These are phyloP conservation scores for Davidsoniella eucalypti DNA, from an alignment of 2,329 filamentous ascomycete species.

Conservation along the genomic window DNA sequence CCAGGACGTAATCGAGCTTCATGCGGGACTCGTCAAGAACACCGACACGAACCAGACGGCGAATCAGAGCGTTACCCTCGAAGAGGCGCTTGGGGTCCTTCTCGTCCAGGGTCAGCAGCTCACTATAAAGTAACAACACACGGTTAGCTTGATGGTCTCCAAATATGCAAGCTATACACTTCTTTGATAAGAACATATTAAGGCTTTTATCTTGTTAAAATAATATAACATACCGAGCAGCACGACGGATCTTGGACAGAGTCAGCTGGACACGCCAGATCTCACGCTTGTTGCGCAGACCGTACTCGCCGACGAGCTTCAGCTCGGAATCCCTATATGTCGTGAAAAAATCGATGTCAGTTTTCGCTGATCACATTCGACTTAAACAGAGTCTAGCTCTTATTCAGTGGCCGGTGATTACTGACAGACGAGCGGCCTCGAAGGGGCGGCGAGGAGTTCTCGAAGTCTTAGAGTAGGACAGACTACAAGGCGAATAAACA, in stretches of 20 bases:
- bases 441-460: conserved; percentile 97
- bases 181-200: no score
- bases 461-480: conserved; percentile 92
- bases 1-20: conserved; percentile 99
- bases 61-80: conserved; percentile 99
- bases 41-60: conserved; percentile 98
- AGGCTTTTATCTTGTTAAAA: neutral
- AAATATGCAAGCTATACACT: neutral
- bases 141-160: conserved; percentile 7
- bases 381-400: conserved; percentile 95
- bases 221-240: conserved; percentile 61
- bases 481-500: conserved; percentile 13
- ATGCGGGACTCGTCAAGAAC: conserved; percentile 99
- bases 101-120: conserved; percentile 98
- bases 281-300: conserved; percentile 99
- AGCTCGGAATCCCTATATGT: conserved; percentile 84
- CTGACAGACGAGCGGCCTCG: conserved; percentile 99
- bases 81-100: conserved; percentile 99
- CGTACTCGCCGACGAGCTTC: conserved; percentile 99
- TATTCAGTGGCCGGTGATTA: conserved; percentile 90
- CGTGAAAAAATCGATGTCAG: conserved; percentile 36
- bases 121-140: conserved; percentile 38
- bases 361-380: conserved; percentile 58
- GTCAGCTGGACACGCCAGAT: conserved; percentile 99
- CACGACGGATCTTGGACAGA: conserved; percentile 99